Base-by-base conservation (phyloP, 1,284 basidiomycete genomes). In the Ustilago sp. region DNA sequence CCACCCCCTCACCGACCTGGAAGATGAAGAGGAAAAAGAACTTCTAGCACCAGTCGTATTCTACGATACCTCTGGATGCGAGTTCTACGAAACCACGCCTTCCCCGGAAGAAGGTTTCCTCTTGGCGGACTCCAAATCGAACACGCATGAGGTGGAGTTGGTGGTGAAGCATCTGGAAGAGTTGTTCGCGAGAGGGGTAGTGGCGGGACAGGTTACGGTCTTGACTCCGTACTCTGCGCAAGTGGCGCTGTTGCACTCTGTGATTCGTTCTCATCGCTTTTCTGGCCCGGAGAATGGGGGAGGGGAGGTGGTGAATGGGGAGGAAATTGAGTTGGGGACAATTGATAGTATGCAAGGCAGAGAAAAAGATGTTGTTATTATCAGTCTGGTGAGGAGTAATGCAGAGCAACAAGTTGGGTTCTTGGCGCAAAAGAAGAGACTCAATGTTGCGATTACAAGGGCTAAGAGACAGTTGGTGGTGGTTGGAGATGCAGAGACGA, bases 101-200 rank as follows among this genome's bases (percentile, higher is more conserved):
- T 52, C 60, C 1, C 61, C 67, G 0, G 76, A 74, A 23, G 74
- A 68, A 31, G 54, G 51, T 9, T 9, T 55, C 0, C 32, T 72
- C 13, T 41, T 68, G 3, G 63, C 65, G 4, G 74, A 77, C 35
- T 66, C 62, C 79, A 90, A 92, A 79, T 92, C 91, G 79, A 99
- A 99, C 81, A 93, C 94, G 87, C 97, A 98, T 83, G 96, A 99
- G 82, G 94, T 92, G 0, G 90, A 89, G 11, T 89, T 98, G 2
- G 94, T 97, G 0, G 91, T 90, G 78, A 89, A 89, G 66, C 95
- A 94, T 91, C 91, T 94, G 0, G 89, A 91, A 45, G 91, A 90
- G 77, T 87, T 98, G 83, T 93, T 92, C n/a, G 86, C 86, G 7
- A 88, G 89, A 3, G 94, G 94, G 0, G 87, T 99, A 0, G 84